phyloP scores from a whole-genome alignment of 768 basidiomycete genomes.

The Lactifluus piperatus region DNA sequence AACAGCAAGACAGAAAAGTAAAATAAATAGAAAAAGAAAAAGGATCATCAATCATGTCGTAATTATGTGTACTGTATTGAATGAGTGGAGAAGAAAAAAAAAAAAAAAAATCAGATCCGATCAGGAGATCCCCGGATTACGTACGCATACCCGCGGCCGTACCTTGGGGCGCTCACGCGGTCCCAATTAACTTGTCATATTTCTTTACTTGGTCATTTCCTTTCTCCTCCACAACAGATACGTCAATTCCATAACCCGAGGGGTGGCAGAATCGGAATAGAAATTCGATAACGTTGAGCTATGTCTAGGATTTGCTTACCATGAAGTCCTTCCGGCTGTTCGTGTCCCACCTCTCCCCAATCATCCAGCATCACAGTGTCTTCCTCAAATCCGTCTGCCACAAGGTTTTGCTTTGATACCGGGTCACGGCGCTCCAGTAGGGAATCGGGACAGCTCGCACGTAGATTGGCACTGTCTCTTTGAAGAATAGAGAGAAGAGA shows the following conservation, averaged over 20 bases:
- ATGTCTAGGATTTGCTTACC: conserved; percentile 8
- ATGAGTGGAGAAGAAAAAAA: neutral
- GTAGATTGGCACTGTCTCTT: neutral
- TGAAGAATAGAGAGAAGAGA: conserved; percentile 8
- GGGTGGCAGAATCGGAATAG: neutral
- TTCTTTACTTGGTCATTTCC: neutral
- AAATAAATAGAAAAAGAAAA: neutral
- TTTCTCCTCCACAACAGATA: neutral
- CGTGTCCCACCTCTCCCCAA: conserved; percentile 8
- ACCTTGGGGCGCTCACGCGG: neutral
- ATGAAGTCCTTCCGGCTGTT: neutral
- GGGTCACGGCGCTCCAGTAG: neutral
- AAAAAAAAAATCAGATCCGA: neutral
- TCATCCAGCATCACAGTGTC: conserved; percentile 16
- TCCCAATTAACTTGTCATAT: neutral
- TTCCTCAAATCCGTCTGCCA: conserved; percentile 7
- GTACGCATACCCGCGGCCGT: conserved; percentile 4
- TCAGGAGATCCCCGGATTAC: conserved; percentile 16
- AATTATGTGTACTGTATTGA: neutral
- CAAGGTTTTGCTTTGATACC: neutral
- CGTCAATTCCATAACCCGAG: neutral
- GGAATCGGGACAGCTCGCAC: neutral
- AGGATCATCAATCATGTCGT: conserved; percentile 1
- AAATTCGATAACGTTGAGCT: neutral
- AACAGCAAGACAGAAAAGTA: neutral